Percentiles rank a stretch among this genome's conserved stretches.
These are phyloP conservation scores for Cylindrodendrum hubeiense DNA, from an alignment of 2,329 filamentous ascomycete genomes.

Conservation along the genomic window DNA sequence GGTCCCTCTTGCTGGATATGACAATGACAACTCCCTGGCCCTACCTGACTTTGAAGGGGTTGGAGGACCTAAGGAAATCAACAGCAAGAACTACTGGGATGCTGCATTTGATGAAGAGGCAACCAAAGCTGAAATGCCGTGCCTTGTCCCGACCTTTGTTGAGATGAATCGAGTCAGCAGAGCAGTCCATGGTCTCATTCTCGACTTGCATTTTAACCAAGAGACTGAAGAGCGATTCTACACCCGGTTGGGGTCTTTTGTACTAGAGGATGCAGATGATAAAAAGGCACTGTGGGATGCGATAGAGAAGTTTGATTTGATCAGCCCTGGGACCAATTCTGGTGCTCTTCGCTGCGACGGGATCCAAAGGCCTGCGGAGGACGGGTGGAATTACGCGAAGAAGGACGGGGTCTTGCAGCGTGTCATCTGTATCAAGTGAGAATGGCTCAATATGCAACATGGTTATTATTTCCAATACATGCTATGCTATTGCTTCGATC, in stretches of 20 bases:
- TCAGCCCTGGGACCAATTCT: not conserved
- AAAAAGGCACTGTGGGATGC: constrained; percentile 7
- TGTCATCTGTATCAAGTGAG: not conserved
- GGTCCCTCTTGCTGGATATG: not conserved
- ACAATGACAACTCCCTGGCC: not conserved
- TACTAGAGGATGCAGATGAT: not conserved
- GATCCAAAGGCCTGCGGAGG: not conserved
- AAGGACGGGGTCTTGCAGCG: constrained; percentile 13
- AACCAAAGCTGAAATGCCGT: not conserved
- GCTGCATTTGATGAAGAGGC: constrained; percentile 19
- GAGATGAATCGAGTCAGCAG: not conserved
- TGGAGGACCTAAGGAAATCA: not conserved
- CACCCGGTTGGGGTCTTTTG: constrained; percentile 16
- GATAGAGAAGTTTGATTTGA: constrained; percentile 1
- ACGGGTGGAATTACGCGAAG: not conserved
- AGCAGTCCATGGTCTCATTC: constrained; percentile 10
- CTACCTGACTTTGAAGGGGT: not conserved
- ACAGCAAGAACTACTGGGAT: constrained; percentile 27
- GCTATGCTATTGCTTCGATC: not conserved
- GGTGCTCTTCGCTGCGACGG: not conserved
- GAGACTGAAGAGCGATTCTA: not conserved
- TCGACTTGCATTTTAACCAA: not conserved
- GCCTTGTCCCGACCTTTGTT: constrained; percentile 21
- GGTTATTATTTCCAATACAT: too few relatives aligned
- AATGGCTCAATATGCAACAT: not conserved